A percentile compares a stretch with the other conserved stretches of the same genome.
These are phyloP conservation scores for Crithidia fasciculata DNA, from an alignment of 208 protist species.

Conservation along the genomic window DNA sequence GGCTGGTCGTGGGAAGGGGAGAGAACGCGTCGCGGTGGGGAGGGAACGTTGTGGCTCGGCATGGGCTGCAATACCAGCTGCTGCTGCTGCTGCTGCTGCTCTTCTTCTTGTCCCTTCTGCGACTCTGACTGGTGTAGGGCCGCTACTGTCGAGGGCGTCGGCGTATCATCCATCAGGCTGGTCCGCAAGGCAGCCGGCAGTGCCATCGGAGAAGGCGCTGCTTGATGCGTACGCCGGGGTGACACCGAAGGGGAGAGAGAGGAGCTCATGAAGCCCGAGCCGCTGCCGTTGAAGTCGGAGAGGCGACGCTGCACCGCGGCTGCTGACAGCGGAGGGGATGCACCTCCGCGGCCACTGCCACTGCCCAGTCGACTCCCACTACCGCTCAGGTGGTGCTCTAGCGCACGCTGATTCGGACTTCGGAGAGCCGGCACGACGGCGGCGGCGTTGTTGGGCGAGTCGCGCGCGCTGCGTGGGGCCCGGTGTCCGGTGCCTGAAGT, in stretches of 20 bases:
- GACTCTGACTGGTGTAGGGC: background rate
- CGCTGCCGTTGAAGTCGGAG: constrained; percentile 4
- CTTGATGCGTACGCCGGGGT: background rate
- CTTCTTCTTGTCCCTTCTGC: background rate
- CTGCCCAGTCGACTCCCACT: background rate
- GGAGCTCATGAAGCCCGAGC: background rate
- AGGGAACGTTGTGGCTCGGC: background rate
- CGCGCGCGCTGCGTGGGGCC: constrained; percentile 4
- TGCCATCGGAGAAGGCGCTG: background rate
- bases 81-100: constrained; percentile 2
- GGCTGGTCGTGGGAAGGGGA: background rate
- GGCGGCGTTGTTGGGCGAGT: background rate
- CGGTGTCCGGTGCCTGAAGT: background rate
- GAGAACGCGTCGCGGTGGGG: background rate
- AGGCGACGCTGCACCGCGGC: constrained; percentile 1
- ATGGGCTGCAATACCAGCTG: background rate
- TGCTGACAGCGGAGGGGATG: background rate
- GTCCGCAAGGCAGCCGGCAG: too few species aligned
- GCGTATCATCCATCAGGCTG: too few species aligned
- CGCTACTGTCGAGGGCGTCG: too few species aligned
- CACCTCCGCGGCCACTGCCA: background rate
- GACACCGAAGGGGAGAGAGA: background rate
- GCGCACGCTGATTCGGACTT: too few species aligned
- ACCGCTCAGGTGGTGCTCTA: background rate
- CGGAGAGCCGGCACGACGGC: background rate